Conservation (phyloP, 495 filamentous ascomycete genomes). For the Bombardia bombarda region DNA sequence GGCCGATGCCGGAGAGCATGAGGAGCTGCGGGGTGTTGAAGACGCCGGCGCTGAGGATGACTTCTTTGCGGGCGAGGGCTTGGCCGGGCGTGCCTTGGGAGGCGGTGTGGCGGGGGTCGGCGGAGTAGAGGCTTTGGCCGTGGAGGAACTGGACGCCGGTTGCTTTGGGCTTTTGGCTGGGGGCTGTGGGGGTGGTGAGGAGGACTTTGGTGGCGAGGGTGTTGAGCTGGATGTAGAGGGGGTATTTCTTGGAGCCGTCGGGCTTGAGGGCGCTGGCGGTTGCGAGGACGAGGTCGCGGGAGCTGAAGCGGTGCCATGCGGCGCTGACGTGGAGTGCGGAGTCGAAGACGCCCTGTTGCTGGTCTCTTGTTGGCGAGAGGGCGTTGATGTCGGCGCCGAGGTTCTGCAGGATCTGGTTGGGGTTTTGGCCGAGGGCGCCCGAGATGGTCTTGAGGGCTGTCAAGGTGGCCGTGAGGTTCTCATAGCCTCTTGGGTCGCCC, state of each 20-base stretch:
- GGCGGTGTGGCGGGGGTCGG: conserved; percentile 28
- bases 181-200: conserved; percentile 11
- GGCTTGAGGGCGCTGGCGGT: conserved; percentile 19
- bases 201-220: conserved; percentile 30
- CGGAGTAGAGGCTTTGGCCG: conserved; percentile 30
- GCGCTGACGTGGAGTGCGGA: conserved; percentile 1
- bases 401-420: conserved; percentile 5
- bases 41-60: conserved; percentile 45
- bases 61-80: conserved; percentile 29
- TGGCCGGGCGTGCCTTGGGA: conserved; percentile 9
- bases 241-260: conserved; percentile 17
- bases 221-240: conserved; percentile 25
- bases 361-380: conserved; percentile 4
- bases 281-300: conserved; percentile 26
- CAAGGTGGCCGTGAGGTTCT: conserved; percentile 22
- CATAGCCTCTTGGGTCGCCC: conserved; percentile 27
- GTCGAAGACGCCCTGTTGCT: conserved; percentile 6
- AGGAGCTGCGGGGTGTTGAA: conserved; percentile 52
- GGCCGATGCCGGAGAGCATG: conserved; percentile 48
- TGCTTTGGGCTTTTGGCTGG: conserved; percentile 17
- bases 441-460: conserved; percentile 32
- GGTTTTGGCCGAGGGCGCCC: conserved; percentile 11
- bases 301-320: conserved; percentile 19
- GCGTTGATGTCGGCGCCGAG: conserved; percentile 12
- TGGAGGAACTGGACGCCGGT: conserved; percentile 30